phyloP scores from a whole-genome alignment of 768 basidiomycete species.

The Tulasnella sp. region DNA sequence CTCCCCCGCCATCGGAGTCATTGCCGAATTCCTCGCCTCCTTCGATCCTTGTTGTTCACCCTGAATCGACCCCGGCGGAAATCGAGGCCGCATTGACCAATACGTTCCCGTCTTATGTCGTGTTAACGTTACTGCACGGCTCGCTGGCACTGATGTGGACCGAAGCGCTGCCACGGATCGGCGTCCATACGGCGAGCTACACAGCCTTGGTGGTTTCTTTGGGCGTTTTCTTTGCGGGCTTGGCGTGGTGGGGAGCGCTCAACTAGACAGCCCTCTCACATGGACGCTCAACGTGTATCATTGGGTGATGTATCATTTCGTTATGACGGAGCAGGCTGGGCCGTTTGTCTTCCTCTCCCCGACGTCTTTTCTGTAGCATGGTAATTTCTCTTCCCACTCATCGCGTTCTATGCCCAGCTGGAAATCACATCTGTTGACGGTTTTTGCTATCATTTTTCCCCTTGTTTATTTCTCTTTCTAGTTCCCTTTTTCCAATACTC shows the following conservation, averaged over 20 bases:
- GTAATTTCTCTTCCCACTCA: too few species aligned
- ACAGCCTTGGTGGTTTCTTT: conserved; percentile 51
- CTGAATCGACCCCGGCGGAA: background rate
- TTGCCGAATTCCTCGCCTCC: background rate
- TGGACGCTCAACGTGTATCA: too few species aligned
- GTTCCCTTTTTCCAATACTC: too few species aligned
- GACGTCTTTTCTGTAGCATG: too few species aligned
- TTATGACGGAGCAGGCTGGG: too few species aligned
- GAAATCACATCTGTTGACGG: too few species aligned
- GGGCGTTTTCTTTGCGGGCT: conserved; percentile 56
- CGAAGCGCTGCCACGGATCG: conserved; percentile 56
- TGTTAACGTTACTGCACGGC: conserved; percentile 39
- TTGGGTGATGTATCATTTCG: too few species aligned
- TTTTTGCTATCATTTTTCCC: too few species aligned
- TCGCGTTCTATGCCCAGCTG: too few species aligned
- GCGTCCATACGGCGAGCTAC: conserved; percentile 67
- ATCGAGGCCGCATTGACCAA: background rate
- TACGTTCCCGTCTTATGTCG: conserved; percentile 32
- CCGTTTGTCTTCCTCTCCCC: too few species aligned
- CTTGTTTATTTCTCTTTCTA: too few species aligned
- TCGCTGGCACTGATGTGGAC: conserved; percentile 53
- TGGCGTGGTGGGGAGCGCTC: conserved; percentile 61
- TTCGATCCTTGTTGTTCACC: background rate
- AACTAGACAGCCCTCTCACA: too few species aligned
- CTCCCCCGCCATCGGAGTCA: background rate